Evolutionary conservation across 306 rosid genomes (phyloP), one percentile per base, ranked within the genome.

Genomic region (Cucurbita moschata): DNA sequence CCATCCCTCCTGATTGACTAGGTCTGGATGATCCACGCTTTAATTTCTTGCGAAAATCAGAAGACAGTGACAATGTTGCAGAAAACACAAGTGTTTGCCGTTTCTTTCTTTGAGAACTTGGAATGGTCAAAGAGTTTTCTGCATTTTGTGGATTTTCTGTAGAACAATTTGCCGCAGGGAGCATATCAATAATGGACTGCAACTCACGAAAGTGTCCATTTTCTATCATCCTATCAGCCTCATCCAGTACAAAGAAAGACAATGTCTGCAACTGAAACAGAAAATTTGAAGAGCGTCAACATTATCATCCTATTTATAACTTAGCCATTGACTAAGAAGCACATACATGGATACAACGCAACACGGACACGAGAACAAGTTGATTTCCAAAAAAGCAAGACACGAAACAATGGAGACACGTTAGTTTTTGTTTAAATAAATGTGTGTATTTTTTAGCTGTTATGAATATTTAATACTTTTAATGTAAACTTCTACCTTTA

Each of bases 221-320:
- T 81, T 94, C 88, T 75, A 91, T 85, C 99, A 94, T 94, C 70
- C 95, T 88, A 85, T 94, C 97, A 79, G 99, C 99, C 87, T 94
- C 99, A 21, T 94, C 99, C 75, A 94, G 87, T 77, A 94, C 97
- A 82, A 94, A 91, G 79, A 91, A 94, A 69, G 97, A 94, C 89
- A 94, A 46, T 1, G 88, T 86, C 80, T 94, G 97, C 75, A 91
- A 83, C 99, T 94, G 90, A 83, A 88, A 83, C 83, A 82, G 75
- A 72, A 78, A 71, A 76, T 60, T 47, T 14, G 58, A 70, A 61
- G 15, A 47, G 14, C 7, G 8, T 72, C 64, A 72, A 37, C 15
- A 69, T 69, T 23, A 69, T 23, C 44, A 49, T 12, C 56, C 23
- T 9, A 63, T 40, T 63, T 39, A 66, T 66, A 16, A 44, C 54